These are phyloP conservation scores for Artemisia annua DNA, from an alignment of 129 eudicot species.

Conservation along the genomic window DNA sequence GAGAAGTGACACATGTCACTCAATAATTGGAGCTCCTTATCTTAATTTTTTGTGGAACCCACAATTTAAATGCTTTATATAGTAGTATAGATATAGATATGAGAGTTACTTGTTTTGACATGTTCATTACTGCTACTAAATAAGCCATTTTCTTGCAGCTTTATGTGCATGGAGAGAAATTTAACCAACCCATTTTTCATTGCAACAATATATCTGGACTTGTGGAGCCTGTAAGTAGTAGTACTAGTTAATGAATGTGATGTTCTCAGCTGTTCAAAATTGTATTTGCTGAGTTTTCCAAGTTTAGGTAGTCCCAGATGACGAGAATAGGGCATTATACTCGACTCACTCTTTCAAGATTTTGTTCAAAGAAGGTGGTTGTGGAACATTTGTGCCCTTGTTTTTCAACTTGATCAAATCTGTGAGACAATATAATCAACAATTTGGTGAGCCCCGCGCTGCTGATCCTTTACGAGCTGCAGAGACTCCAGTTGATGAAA, in stretches of 20 bases:
- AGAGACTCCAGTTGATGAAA: constrained; percentile 96
- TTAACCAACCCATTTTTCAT: constrained; percentile 84
- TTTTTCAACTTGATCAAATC: constrained; percentile 72
- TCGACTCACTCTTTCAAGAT: constrained; percentile 91
- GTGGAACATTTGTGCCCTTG: constrained; percentile 90
- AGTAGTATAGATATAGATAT: too few relatives aligned
- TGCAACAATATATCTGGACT: constrained; percentile 93
- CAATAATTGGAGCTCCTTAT: too few relatives aligned
- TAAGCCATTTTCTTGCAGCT: constrained; percentile 51
- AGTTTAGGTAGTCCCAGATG: constrained; percentile 87
- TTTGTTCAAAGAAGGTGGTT: constrained; percentile 95
- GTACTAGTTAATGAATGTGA: background rate
- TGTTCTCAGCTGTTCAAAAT: background rate
- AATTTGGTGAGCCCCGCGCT: constrained; percentile 40
- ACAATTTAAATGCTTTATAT: too few relatives aligned
- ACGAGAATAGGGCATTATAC: constrained; percentile 69
- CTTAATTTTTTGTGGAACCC: too few relatives aligned
- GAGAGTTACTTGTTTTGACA: background rate
- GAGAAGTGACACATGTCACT: too few relatives aligned
- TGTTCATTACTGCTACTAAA: too few relatives aligned
- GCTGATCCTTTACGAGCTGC: constrained; percentile 88
- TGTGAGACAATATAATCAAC: constrained; percentile 73
- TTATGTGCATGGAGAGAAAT: constrained; percentile 74
- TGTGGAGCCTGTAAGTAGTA: constrained; percentile 91
- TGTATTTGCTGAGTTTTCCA: background rate